Evolutionary conservation across 2,329 filamentous ascomycete species (phyloP).

Genomic region (Sarocladium kiliense): DNA sequence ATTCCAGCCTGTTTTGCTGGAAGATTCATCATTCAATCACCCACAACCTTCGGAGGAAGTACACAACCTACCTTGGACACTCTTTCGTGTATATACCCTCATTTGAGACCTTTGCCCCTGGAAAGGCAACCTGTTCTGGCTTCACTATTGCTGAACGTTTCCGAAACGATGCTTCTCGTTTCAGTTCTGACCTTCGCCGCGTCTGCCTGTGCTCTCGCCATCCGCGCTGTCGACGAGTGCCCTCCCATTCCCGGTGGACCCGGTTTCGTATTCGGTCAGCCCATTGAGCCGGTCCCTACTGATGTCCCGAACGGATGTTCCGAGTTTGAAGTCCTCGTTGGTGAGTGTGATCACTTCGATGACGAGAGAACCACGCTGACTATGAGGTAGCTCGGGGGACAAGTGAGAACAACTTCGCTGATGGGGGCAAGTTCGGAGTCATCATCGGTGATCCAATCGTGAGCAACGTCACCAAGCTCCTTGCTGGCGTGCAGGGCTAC

Average conservation of each 20-base stretch:
- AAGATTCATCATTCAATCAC: too few species aligned
- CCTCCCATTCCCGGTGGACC: background rate
- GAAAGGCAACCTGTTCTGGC: too few species aligned
- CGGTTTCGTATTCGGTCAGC: constrained; percentile 6
- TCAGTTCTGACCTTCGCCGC: too few species aligned
- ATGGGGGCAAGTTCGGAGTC: constrained; percentile 13
- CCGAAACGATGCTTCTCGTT: too few species aligned
- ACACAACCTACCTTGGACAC: too few species aligned
- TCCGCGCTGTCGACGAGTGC: background rate
- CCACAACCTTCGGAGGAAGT: too few species aligned
- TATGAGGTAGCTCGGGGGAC: constrained; percentile 10
- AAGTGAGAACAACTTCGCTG: constrained; percentile 12
- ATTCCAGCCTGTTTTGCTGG: too few species aligned
- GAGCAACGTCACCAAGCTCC: constrained; percentile 11
- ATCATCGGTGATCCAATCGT: constrained; percentile 13
- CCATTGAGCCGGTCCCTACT: background rate
- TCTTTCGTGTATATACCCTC: too few species aligned
- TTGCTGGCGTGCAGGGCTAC: constrained; percentile 12
- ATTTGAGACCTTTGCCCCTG: too few species aligned
- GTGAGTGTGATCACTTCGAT: constrained; percentile 4
- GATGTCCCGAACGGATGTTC: constrained; percentile 13
- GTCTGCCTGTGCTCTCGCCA: background rate
- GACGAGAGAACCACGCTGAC: background rate
- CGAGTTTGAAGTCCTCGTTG: constrained; percentile 12
- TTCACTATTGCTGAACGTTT: too few species aligned